phyloP scores from a whole-genome alignment of 352 stramenopile species.

The Pythium oligandrum region DNA sequence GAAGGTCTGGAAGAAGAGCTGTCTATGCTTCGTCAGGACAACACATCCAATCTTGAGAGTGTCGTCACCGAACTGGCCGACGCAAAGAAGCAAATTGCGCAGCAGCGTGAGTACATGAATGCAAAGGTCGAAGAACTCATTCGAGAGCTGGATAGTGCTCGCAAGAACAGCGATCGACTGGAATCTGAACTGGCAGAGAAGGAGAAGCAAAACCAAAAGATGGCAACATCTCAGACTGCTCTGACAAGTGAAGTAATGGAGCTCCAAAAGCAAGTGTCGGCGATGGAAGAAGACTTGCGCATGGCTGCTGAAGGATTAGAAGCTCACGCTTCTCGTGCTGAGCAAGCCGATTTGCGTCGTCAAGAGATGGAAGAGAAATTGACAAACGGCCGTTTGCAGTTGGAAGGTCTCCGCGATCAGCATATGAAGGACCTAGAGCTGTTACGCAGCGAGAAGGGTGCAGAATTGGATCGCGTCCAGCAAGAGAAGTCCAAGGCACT shows the following conservation, averaged over 20 bases:
- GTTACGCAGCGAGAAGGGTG: slow-evolving; percentile 55
- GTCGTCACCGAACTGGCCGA: slow-evolving; percentile 25
- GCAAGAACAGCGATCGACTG: slow-evolving; percentile 35
- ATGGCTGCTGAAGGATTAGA: slow-evolving; percentile 68
- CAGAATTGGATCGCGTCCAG: slow-evolving; percentile 41
- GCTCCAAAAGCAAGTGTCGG: slow-evolving; percentile 50
- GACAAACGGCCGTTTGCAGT: slow-evolving; percentile 36
- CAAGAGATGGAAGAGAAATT: slow-evolving; percentile 51
- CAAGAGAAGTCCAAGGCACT: slow-evolving; percentile 24
- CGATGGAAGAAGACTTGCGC: slow-evolving; percentile 59
- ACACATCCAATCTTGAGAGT: slow-evolving; percentile 32
- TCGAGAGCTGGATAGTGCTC: slow-evolving; percentile 42
- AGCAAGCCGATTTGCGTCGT: slow-evolving; percentile 47
- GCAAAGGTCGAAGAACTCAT: slow-evolving; percentile 64
- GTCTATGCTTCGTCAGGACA: slow-evolving; percentile 26
- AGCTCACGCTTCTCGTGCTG: slow-evolving; percentile 49
- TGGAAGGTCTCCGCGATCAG: slow-evolving; percentile 48
- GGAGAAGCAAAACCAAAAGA: slow-evolving; percentile 67
- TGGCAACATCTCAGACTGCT: slow-evolving; percentile 47
- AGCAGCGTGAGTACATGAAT: slow-evolving; percentile 67
- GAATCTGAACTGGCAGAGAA: slow-evolving; percentile 44
- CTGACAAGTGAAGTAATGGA: slow-evolving; percentile 61
- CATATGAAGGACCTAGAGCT: slow-evolving; percentile 60
- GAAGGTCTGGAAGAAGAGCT: slow-evolving; percentile 37
- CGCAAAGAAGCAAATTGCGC: slow-evolving; percentile 24